phyloP scores from a whole-genome alignment of 2,329 filamentous ascomycete species.

The Cryphonectria radicalis region DNA sequence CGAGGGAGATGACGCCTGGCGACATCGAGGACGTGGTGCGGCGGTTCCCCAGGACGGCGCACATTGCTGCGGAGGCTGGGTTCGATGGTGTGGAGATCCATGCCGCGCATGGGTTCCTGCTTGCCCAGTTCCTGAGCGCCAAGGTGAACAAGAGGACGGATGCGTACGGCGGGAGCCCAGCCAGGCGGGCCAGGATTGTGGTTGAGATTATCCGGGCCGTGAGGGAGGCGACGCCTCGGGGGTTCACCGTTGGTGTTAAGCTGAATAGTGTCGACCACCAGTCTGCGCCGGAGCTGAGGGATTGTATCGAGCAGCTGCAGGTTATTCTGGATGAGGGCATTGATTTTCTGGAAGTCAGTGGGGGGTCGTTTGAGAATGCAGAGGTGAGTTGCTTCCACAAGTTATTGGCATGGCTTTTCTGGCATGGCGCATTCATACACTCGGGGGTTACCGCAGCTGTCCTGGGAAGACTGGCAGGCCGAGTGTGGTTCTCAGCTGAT shows the following conservation, averaged over 20 bases:
- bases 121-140: slow-evolving; percentile 58
- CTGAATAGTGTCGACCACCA: slow-evolving; percentile 63
- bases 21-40: slow-evolving; percentile 59
- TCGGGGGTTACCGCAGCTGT: too few species aligned
- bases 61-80: slow-evolving; percentile 50
- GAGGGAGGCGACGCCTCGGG: slow-evolving; percentile 41
- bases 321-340: slow-evolving; percentile 53
- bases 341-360: slow-evolving; percentile 72
- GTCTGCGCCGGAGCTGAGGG: slow-evolving; percentile 47
- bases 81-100: slow-evolving; percentile 52
- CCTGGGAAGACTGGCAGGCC: too few species aligned
- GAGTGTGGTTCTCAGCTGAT: too few species aligned
- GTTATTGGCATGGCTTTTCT: background rate
- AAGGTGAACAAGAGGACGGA: slow-evolving; percentile 58
- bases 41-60: slow-evolving; percentile 58
- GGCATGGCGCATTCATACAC: too few species aligned
- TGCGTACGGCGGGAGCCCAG: slow-evolving; percentile 56
- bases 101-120: slow-evolving; percentile 60
- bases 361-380: slow-evolving; percentile 63
- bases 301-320: slow-evolving; percentile 62
- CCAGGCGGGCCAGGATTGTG: slow-evolving; percentile 53
- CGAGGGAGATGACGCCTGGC: slow-evolving; percentile 56
- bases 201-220: slow-evolving; percentile 54
- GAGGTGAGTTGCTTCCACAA: slow-evolving; percentile 38
- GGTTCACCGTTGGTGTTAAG: slow-evolving; percentile 58